phyloP scores from a whole-genome alignment of 768 basidiomycete genomes.

The Trametes sanguinea region DNA sequence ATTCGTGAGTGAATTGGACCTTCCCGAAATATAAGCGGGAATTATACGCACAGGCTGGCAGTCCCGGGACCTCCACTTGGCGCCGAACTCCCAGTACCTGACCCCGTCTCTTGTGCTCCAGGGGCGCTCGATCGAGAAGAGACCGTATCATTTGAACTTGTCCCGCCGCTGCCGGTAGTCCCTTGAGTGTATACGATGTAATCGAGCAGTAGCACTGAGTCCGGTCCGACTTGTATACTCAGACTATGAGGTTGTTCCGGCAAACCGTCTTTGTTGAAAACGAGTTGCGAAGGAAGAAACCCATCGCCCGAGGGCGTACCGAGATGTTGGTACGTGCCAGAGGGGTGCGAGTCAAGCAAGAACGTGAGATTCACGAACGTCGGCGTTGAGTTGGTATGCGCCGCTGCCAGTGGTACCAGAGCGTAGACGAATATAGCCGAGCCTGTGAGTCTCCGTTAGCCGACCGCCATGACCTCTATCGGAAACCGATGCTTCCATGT shows the following conservation, averaged over 20 bases:
- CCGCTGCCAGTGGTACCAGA: constrained; percentile 37
- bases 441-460: constrained; percentile 35
- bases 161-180: background rate
- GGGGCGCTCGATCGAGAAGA: constrained; percentile 18
- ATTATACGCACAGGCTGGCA: constrained; percentile 38
- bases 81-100: constrained; percentile 26
- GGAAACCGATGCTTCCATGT: background rate
- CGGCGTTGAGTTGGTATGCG: constrained; percentile 33
- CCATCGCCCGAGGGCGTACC: constrained; percentile 31
- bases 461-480: background rate
- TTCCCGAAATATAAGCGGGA: constrained; percentile 37
- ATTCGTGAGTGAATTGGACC: constrained; percentile 29
- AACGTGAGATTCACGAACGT: constrained; percentile 48
- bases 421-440: constrained; percentile 51
- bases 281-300: constrained; percentile 38
- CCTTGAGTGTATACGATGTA: constrained; percentile 44
- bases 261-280: constrained; percentile 40
- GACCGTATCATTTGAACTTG: constrained; percentile 20
- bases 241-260: constrained; percentile 45
- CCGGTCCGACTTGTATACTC: constrained; percentile 43
- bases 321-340: constrained; percentile 35
- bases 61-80: constrained; percentile 29
- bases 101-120: constrained; percentile 18
- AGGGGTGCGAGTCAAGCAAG: constrained; percentile 40
- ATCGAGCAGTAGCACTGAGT: constrained; percentile 52